Base-by-base conservation (phyloP, 2,329 filamentous ascomycete species). In the Fusarium coffeatum region DNA sequence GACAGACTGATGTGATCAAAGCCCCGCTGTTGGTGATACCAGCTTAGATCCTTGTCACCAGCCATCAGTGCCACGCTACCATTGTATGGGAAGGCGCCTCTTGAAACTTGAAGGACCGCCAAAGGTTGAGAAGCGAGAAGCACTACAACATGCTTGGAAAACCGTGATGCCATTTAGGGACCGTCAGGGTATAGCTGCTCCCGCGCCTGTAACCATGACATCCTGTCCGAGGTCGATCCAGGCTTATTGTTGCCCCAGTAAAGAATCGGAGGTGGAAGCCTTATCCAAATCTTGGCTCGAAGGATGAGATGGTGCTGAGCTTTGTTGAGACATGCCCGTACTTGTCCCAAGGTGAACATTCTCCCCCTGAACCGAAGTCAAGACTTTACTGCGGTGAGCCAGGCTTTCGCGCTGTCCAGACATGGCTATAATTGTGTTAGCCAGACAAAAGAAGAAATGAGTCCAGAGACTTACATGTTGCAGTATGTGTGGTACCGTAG, bases 401-500 rank as follows among this genome's bases (percentile, higher is more conserved):
- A 40, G 74, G 74, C 66, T 68, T 74, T 65, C 69, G 72, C 18
- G 72, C 74, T 23, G 72, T 76, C 72, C 73, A 76, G n/a, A 76
- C 59, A 62, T 76, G 50, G 34, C 74, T 76, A 46, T 13, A n/a
- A 43, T 30, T 41, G 32, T 47, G 42, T 70, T 51, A 66, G 41
- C 23, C 37, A 41, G 32, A 22, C 50, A 15, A 32, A 28, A 27
- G 43, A 16, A 18, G 12, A 25, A 37, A 27, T 32, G 48, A 23
- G 32, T n/a, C 28, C 27, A 54, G 23, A 41, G 27, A 88, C 92
- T 87, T 83, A 94, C 92, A 94, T 83, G 69, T 88, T 89, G 79
- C 93, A 93, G 81, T 93, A 97, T 43, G 87, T 88, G 79, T 90
- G 90, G 72, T 90, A 86, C 55, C 87, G 87, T 73, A 89, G 88